These are phyloP conservation scores for Starmerella sp. DNA, from an alignment of 805 yeast genomes.

Conservation along the genomic window DNA sequence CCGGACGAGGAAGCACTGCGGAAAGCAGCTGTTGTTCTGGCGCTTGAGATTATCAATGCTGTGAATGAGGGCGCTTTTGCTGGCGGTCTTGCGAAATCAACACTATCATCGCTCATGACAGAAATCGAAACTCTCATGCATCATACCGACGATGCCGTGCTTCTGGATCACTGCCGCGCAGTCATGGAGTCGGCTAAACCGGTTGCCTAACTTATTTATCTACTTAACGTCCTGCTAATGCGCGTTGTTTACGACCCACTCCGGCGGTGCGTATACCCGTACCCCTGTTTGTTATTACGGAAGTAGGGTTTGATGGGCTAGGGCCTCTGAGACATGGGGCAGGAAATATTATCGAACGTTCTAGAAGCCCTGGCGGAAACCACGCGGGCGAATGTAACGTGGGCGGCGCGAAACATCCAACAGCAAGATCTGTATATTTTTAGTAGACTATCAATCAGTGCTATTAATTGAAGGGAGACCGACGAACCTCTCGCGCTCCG, in stretches of 20 bases:
- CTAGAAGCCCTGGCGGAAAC: neutral
- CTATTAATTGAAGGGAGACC: no score
- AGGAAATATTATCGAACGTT: neutral
- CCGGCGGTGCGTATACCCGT: constrained; percentile 1
- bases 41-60: constrained; percentile 29
- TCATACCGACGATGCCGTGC: constrained; percentile 24
- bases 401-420: no score
- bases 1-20: constrained; percentile 44
- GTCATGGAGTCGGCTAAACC: neutral
- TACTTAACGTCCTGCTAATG: neutral
- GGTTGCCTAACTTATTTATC: neutral
- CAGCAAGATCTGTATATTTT: no score
- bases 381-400: no score
- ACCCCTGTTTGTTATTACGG: neutral
- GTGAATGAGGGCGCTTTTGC: constrained; percentile 25
- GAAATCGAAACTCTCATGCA: neutral
- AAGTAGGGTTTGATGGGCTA: neutral
- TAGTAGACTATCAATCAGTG: no score
- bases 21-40: constrained; percentile 60
- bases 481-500: no score
- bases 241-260: neutral
- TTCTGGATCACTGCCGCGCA: constrained; percentile 9
- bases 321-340: neutral
- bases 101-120: neutral
- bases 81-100: constrained; percentile 10